Conservation (phyloP, 2,329 filamentous ascomycete species). For the Beauveria varroae region DNA sequence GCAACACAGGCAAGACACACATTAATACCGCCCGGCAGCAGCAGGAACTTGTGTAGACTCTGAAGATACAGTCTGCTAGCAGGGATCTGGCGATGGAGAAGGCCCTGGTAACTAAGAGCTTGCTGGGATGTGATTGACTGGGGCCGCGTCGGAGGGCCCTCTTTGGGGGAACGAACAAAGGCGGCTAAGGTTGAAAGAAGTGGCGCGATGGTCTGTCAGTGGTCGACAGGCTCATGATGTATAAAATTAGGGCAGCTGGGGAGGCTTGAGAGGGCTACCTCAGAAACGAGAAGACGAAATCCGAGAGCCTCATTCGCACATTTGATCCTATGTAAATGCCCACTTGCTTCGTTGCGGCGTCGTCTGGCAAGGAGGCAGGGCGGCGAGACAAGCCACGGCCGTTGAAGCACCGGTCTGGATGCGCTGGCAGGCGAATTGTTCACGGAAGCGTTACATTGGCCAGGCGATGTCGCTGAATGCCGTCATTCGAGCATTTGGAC, state of each 20-base stretch:
- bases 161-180: conserved; percentile 23
- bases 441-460: conserved; percentile 1
- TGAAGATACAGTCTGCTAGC: not conserved
- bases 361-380: not conserved
- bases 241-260: conserved; percentile 34
- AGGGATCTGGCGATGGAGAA: conserved; percentile 10
- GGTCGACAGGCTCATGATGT: conserved; percentile 28
- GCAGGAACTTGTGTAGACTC: conserved; percentile 1
- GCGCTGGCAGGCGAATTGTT: conserved; percentile 8
- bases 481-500: conserved; percentile 3
- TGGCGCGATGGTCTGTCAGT: conserved; percentile 33
- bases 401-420: conserved; percentile 5
- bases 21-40: not conserved
- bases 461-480: not conserved
- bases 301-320: not conserved
- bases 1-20: conserved; percentile 3
- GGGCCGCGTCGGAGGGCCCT: conserved; percentile 18
- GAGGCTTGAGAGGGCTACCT: not conserved
- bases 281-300: not conserved
- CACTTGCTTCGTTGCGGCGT: not conserved
- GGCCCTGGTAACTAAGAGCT: not conserved
- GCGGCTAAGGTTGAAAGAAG: conserved; percentile 33
- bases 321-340: not conserved
- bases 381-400: conserved; percentile 9
- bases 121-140: conserved; percentile 4